phyloP scores from a whole-genome alignment of 192 early-diverging fungal species.

The Thamnidium elegans region DNA sequence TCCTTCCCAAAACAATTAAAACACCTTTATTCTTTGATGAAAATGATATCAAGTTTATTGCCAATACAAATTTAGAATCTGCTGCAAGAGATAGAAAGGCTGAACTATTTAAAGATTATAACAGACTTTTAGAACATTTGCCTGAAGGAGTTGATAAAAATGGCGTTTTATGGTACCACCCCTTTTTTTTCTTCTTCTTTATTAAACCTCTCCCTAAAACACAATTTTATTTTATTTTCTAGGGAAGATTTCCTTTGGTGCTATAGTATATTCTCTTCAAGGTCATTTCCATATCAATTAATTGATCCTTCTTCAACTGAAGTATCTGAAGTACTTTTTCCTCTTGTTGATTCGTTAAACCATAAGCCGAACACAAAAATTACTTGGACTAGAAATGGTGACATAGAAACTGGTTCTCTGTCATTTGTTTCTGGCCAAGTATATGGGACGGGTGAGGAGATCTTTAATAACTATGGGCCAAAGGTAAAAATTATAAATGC shows the following conservation, averaged over 20 bases:
- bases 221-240: conserved; percentile 4
- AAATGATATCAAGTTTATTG: conserved; percentile 44
- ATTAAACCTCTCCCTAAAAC: not conserved
- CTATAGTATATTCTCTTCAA: conserved; percentile 50
- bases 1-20: conserved; percentile 51
- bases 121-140: conserved; percentile 29
- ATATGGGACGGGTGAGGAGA: conserved; percentile 43
- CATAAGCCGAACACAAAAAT: conserved; percentile 54
- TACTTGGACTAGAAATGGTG: conserved; percentile 49
- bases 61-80: conserved; percentile 51
- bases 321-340: conserved; percentile 51
- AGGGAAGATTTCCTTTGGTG: conserved; percentile 61
- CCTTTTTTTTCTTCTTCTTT: not conserved
- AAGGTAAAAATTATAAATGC: conserved; percentile 41
- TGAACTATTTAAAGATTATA: conserved; percentile 34
- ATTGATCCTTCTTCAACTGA: conserved; percentile 39
- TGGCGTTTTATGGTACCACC: conserved; percentile 36
- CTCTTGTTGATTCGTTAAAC: conserved; percentile 64
- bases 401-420: conserved; percentile 31
- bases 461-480: conserved; percentile 69
- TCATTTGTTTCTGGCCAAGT: conserved; percentile 41
- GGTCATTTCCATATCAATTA: conserved; percentile 57
- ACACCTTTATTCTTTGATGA: conserved; percentile 54
- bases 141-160: conserved; percentile 16
- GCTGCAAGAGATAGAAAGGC: conserved; percentile 42